These are phyloP conservation scores for Aspergillus nanangensis DNA, from an alignment of 495 filamentous ascomycete species.

Conservation along the genomic window DNA sequence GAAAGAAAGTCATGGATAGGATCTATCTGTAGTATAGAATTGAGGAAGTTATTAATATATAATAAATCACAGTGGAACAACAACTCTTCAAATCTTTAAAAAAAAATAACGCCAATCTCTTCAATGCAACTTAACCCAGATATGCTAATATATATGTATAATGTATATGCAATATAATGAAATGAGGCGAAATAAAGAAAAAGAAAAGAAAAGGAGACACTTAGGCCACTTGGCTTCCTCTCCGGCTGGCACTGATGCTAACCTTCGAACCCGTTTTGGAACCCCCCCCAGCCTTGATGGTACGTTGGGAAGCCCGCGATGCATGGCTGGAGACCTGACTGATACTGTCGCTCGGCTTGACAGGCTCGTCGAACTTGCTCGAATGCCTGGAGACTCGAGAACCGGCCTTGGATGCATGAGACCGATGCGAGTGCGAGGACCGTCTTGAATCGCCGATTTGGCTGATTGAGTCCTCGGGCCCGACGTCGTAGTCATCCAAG, in stretches of 20 bases:
- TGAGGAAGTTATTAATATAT: too few relatives aligned
- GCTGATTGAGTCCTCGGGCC: constrained; percentile 36
- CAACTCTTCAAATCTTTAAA: too few relatives aligned
- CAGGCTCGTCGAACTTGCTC: constrained; percentile 32
- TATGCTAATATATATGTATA: neutral
- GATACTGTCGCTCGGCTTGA: constrained; percentile 63
- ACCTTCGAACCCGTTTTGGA: constrained; percentile 14
- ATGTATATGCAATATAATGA: neutral
- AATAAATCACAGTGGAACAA: too few relatives aligned
- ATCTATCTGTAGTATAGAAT: too few relatives aligned
- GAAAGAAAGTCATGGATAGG: too few relatives aligned
- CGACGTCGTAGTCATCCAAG: constrained; percentile 29
- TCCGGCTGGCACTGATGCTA: constrained; percentile 22
- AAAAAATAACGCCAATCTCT: too few relatives aligned
- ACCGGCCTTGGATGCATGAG: constrained; percentile 23
- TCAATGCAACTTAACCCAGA: neutral
- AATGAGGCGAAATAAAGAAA: constrained; percentile 2
- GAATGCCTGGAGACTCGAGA: constrained; percentile 26
- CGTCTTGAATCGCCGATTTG: constrained; percentile 25
- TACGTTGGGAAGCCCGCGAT: constrained; percentile 30
- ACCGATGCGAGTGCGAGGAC: constrained; percentile 28
- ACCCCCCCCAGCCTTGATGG: constrained; percentile 30
- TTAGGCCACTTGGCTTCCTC: constrained; percentile 28
- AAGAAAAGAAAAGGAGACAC: constrained; percentile 5
- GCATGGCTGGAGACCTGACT: constrained; percentile 52